A percentile compares a stretch with the other conserved stretches of the same genome.
Evolutionary conservation across 495 filamentous ascomycete genomes (phyloP).

Genomic region (Aspergillus affinis): DNA sequence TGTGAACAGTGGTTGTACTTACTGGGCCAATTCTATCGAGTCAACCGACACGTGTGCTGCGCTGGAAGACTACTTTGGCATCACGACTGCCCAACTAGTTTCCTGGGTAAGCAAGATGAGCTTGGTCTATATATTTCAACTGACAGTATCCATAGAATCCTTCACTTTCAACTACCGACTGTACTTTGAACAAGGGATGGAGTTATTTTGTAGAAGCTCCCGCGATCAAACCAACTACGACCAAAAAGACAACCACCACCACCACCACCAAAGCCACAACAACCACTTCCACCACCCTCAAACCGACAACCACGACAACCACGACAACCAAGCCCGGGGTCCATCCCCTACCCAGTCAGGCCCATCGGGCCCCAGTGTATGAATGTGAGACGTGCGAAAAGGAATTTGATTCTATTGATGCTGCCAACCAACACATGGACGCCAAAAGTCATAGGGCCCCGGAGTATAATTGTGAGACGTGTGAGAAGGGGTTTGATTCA

Average conservation of each 20-base stretch:
- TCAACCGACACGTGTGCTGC: background rate
- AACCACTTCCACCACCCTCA: no score
- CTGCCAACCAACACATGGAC: constrained; percentile 31
- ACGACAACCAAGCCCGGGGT: no score
- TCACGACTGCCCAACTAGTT: background rate
- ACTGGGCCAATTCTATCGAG: background rate
- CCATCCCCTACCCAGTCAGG: no score
- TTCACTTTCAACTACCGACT: no score
- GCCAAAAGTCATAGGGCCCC: constrained; percentile 29
- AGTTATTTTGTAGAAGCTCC: no score
- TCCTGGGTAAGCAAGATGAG: background rate
- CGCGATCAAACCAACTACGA: no score
- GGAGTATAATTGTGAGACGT: constrained; percentile 38
- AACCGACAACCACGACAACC: no score
- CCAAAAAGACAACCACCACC: no score
- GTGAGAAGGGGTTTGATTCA: constrained; percentile 26
- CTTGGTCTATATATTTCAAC: no score
- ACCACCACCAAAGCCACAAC: no score
- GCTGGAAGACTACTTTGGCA: background rate
- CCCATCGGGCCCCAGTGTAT: constrained; percentile 29
- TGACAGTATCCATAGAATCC: no score
- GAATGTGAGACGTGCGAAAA: constrained; percentile 34
- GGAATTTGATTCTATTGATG: constrained; percentile 20
- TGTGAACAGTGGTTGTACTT: background rate
- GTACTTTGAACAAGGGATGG: no score